These are phyloP conservation scores for Pichia terricola DNA, from an alignment of 1,139 yeast species.

Conservation along the genomic window DNA sequence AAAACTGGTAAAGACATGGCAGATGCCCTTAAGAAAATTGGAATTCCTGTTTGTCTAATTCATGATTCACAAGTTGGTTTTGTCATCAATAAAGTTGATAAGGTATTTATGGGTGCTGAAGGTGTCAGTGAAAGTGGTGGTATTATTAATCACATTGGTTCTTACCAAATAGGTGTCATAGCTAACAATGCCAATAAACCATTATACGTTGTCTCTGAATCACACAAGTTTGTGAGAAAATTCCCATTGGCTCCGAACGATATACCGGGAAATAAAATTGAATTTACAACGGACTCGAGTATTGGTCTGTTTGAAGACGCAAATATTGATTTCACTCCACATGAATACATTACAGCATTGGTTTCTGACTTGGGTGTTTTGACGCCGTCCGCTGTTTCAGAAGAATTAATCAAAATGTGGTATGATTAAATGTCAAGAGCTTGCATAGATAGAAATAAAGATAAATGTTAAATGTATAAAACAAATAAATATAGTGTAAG, in stretches of 20 bases:
- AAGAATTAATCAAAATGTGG: conserved; percentile 97
- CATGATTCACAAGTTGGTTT: conserved; percentile 94
- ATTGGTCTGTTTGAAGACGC: conserved; percentile 23
- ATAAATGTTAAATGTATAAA: neutral
- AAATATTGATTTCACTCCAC: conserved; percentile 84
- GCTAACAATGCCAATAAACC: conserved; percentile 91
- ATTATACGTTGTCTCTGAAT: conserved; percentile 86
- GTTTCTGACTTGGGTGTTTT: conserved; percentile 94
- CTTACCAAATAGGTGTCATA: conserved; percentile 88
- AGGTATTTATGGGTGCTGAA: conserved; percentile 94
- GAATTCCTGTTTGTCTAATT: conserved; percentile 83
- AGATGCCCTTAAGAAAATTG: conserved; percentile 53
- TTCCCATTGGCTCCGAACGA: conserved; percentile 93
- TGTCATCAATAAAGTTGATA: conserved; percentile 84
- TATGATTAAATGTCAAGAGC: conserved; percentile 47
- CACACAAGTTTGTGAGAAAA: conserved; percentile 92
- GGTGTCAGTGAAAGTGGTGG: conserved; percentile 99
- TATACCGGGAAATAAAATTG: conserved; percentile 44
- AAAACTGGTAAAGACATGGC: conserved; percentile 71
- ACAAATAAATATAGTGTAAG: neutral
- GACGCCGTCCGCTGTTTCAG: conserved; percentile 96
- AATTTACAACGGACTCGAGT: conserved; percentile 33
- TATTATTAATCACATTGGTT: conserved; percentile 89
- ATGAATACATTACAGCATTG: conserved; percentile 88
- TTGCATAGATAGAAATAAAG: conserved; percentile 1